Conservation (phyloP, 768 basidiomycete genomes). For the Sporobolomyces phaffii region DNA sequence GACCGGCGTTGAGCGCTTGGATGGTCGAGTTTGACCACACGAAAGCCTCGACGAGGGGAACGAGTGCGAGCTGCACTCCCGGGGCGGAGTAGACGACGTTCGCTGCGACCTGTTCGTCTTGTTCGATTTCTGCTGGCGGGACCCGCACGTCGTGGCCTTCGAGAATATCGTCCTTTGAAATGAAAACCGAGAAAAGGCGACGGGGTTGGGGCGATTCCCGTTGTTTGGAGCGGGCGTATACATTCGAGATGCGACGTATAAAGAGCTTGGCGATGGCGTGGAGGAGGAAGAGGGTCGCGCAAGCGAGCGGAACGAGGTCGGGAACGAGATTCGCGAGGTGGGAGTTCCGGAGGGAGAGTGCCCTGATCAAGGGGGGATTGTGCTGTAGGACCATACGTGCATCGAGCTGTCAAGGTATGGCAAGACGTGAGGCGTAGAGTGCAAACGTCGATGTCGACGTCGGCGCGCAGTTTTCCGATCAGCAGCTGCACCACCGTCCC, state of each 20-base stretch:
- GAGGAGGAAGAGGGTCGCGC: not conserved
- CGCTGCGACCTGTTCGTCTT: not conserved
- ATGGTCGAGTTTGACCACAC: not conserved
- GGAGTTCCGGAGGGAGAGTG: too few species aligned
- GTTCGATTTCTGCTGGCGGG: not conserved
- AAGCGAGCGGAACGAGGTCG: conserved; percentile 3
- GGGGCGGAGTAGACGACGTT: conserved; percentile 8
- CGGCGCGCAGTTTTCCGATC: too few species aligned
- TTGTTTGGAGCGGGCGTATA: not conserved
- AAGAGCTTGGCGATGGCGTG: not conserved
- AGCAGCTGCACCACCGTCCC: too few species aligned
- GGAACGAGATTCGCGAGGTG: not conserved
- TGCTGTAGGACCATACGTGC: too few species aligned
- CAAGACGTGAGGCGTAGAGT: too few species aligned
- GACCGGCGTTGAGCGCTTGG: rapidly evolving
- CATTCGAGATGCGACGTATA: too few species aligned
- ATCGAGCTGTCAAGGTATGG: too few species aligned
- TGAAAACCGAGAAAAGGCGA: not conserved
- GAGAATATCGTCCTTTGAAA: not conserved
- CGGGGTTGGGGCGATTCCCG: not conserved
- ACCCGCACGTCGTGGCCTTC: not conserved
- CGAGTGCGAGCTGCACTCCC: not conserved
- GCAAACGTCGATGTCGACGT: too few species aligned
- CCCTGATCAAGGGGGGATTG: not conserved
- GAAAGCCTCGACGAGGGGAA: conserved; percentile 13